Evolutionary conservation across 2,329 filamentous ascomycete species (phyloP).

Genomic region (Magnaporthiopsis poae): DNA sequence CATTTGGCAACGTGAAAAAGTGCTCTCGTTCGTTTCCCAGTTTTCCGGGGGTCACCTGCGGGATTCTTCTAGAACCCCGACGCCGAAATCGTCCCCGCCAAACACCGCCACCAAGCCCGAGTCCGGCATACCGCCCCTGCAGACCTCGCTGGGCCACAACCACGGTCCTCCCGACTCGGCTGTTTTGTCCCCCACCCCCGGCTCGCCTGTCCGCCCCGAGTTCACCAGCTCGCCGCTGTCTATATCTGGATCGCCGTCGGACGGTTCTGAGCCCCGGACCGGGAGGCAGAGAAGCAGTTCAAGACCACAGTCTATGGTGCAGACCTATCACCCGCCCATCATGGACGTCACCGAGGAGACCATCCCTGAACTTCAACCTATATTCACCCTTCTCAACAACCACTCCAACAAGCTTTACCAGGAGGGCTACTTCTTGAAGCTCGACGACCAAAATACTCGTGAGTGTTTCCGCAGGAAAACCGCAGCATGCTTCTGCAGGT

Average conservation of each 20-base stretch:
- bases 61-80: conserved; percentile 33
- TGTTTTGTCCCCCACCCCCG: conserved; percentile 13
- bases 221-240: conserved; percentile 19
- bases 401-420: conserved; percentile 95
- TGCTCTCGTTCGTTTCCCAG: conserved; percentile 81
- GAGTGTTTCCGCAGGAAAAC: conserved; percentile 29
- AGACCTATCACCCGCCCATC: conserved; percentile 73
- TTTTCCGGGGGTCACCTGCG: conserved; percentile 44
- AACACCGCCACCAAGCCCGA: conserved; percentile 24
- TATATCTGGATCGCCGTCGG: conserved; percentile 30
- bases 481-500: neutral
- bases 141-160: conserved; percentile 5
- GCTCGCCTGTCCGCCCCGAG: conserved; percentile 24
- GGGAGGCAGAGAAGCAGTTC: conserved; percentile 42
- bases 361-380: conserved; percentile 82
- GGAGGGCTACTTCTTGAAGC: conserved; percentile 92
- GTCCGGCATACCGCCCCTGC: conserved; percentile 14
- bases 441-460: conserved; percentile 91
- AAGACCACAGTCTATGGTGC: conserved; percentile 74
- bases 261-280: conserved; percentile 27
- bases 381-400: conserved; percentile 88
- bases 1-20: conserved; percentile 30
- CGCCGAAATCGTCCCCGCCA: conserved; percentile 35
- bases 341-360: conserved; percentile 81
- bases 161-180: conserved; percentile 12